phyloP scores from a whole-genome alignment of 805 yeast species.

The Soucietia sequanensis region DNA sequence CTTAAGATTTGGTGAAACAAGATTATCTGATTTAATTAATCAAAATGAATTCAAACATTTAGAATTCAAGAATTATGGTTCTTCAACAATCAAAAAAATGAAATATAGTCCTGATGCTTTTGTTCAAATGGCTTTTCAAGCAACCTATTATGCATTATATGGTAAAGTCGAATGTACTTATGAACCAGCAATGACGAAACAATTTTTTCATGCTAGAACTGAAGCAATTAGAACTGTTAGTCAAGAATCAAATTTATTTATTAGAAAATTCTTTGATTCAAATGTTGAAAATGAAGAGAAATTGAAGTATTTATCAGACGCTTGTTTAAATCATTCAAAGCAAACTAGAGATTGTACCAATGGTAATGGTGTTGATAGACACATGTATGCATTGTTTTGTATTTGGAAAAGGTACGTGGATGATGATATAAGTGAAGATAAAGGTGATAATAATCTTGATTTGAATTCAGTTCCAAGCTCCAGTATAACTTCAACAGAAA shows the following conservation, averaged over 20 bases:
- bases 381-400: constrained; percentile 81
- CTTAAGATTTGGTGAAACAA: constrained; percentile 85
- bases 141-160: constrained; percentile 86
- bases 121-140: constrained; percentile 90
- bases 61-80: constrained; percentile 72
- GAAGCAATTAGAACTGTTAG: constrained; percentile 89
- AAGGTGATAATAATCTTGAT: not conserved
- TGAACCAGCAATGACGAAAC: constrained; percentile 96
- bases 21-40: constrained; percentile 80
- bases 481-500: constrained; percentile 8
- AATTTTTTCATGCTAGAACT: constrained; percentile 84
- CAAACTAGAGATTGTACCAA: constrained; percentile 67
- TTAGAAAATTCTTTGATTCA: constrained; percentile 76
- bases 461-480: constrained; percentile 1
- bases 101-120: constrained; percentile 93
- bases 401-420: constrained; percentile 72
- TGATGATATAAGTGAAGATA: constrained; percentile 11
- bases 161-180: constrained; percentile 93
- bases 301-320: constrained; percentile 56
- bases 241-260: constrained; percentile 75
- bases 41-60: constrained; percentile 85
- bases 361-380: constrained; percentile 93
- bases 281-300: constrained; percentile 58
- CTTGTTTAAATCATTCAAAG: constrained; percentile 67
- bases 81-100: constrained; percentile 75